Conservation (phyloP, 2,329 filamentous ascomycete species). For the Nothophaeocryptopus gaeumannii region DNA sequence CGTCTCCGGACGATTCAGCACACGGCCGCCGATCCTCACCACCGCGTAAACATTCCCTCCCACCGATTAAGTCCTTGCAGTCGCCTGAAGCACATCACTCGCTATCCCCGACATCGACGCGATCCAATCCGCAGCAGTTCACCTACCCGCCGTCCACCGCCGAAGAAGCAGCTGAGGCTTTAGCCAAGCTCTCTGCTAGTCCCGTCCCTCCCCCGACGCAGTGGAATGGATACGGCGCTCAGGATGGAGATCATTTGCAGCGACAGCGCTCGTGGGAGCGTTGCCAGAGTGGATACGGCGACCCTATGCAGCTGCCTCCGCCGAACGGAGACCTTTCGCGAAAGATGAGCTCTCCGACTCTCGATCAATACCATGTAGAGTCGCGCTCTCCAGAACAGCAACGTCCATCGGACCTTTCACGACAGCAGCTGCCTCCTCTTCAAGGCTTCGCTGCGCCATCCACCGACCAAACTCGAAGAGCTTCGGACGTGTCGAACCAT, state of each 20-base stretch:
- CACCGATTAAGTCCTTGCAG: slow-evolving; percentile 19
- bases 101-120: slow-evolving; percentile 20
- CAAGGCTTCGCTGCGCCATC: slow-evolving; percentile 30
- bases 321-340: slow-evolving; percentile 34
- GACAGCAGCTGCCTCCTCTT: slow-evolving; percentile 42
- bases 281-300: slow-evolving; percentile 35
- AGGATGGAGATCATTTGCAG: slow-evolving; percentile 14
- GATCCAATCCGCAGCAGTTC: slow-evolving; percentile 15
- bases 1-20: slow-evolving; percentile 24
- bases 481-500: slow-evolving; percentile 23
- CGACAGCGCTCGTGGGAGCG: slow-evolving; percentile 28
- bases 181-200: slow-evolving; percentile 30
- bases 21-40: slow-evolving; percentile 9
- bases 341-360: slow-evolving; percentile 43
- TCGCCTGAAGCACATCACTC: slow-evolving; percentile 21
- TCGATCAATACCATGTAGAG: slow-evolving; percentile 48
- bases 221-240: slow-evolving; percentile 24
- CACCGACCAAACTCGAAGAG: slow-evolving; percentile 17
- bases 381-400: slow-evolving; percentile 46
- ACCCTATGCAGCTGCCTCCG: slow-evolving; percentile 41
- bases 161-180: slow-evolving; percentile 40
- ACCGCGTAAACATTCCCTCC: slow-evolving; percentile 23
- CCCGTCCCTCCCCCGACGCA: slow-evolving; percentile 23
- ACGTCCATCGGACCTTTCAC: slow-evolving; percentile 35
- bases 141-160: slow-evolving; percentile 26